Base-by-base conservation (phyloP, 192 early-diverging fungal genomes). In the Linnemannia schmuckeri region DNA sequence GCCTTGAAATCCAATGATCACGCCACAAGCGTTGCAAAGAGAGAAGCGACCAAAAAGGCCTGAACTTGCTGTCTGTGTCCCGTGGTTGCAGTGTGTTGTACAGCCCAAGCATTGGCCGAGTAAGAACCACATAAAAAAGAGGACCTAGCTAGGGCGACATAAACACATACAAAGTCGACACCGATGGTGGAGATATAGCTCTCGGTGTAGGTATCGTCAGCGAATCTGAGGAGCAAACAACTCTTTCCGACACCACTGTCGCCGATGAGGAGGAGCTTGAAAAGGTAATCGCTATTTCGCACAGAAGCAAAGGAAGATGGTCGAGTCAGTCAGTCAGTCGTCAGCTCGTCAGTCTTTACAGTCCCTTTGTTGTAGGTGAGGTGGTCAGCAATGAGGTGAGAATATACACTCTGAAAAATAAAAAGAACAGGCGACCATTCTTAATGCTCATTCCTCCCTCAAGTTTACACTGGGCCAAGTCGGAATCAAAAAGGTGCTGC, bases 161-260 rank as follows among this genome's bases (percentile, higher is more conserved):
- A 47, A 37, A 1, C 10, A 63, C 95, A 84, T 94, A 97, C 96
- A 89, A 99, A 99, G 93, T 99, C 98, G 41, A 99, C 98, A 70
- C 98, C 98, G 82, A 99, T 99, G 82, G 98, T 99, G 81, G 95
- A 96, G 90, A 99, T 98, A 92, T 98, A 99, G 88, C 95, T 96
- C 89, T 99, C 98, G 35, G 98, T 99, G 90, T 98, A 99, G 38
- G 97, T 98, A 91, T 99, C 97, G 90, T 99, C 98, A 5, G 98
- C 98, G 89, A 99, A 99, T 81, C 98, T 95, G 70, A 99, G 93
- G 78, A 99, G 91, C 82, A 99, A 90, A 90, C 97, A 99, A 77
- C 97, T 98, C 93, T 99, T 99, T 79, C 98, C 98, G 35, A 99
- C 98, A 79, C 98, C 98, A 74, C 96, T 97, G 92, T 99, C 98